These are phyloP conservation scores for Teunomyces funiuensis DNA, from an alignment of 805 yeast species.

Conservation along the genomic window DNA sequence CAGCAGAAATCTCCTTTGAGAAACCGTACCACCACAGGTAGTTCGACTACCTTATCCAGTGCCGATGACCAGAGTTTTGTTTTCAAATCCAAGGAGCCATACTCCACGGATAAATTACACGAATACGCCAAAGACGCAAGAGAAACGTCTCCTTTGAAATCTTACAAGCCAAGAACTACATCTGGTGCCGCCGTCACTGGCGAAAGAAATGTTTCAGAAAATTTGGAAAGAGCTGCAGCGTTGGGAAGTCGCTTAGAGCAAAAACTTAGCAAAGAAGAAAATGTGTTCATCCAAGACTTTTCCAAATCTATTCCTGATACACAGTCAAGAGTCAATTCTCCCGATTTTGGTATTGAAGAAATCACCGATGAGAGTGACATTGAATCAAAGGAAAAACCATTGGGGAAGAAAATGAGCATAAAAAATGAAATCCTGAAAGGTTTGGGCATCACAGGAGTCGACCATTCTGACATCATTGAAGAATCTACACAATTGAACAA, in stretches of 20 bases:
- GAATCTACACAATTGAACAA: conserved; percentile 16
- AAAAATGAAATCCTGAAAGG: conserved; percentile 4
- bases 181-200: conserved; percentile 7
- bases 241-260: conserved; percentile 25
- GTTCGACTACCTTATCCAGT: conserved; percentile 1
- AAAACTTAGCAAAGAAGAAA: conserved; percentile 10
- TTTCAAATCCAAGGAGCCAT: conserved; percentile 11
- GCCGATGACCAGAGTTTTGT: conserved; percentile 17
- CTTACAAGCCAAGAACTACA: conserved; percentile 14
- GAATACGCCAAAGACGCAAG: conserved; percentile 23
- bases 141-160: conserved; percentile 24
- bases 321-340: conserved; percentile 12
- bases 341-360: conserved; percentile 39
- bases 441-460: conserved; percentile 8
- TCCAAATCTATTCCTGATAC: conserved; percentile 1
- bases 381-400: conserved; percentile 12
- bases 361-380: conserved; percentile 26
- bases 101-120: conserved; percentile 16
- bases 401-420: neutral
- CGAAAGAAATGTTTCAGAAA: conserved; percentile 21
- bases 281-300: conserved; percentile 1
- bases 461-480: conserved; percentile 13
- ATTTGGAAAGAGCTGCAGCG: conserved; percentile 28
- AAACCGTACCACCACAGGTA: conserved; percentile 1
- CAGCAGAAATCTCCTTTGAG: conserved; percentile 10